Percentiles rank a stretch among this genome's conserved stretches.
These are phyloP conservation scores for Chaetomium sp. DNA, from an alignment of 2,329 filamentous ascomycete species.

Conservation along the genomic window DNA sequence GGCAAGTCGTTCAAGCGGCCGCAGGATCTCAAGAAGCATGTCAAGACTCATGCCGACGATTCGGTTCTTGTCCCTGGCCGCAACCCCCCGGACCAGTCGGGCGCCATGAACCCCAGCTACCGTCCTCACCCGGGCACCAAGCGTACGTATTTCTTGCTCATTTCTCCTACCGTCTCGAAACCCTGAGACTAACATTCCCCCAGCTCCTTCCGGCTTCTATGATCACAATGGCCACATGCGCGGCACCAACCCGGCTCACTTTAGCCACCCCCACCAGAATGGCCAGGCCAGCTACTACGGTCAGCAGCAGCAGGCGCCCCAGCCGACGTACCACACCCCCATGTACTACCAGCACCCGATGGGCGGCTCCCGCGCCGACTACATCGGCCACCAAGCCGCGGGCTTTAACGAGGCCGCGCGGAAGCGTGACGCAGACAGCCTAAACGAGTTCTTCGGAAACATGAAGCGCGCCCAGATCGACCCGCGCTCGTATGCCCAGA, in stretches of 20 bases:
- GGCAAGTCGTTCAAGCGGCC: slow-evolving; percentile 99
- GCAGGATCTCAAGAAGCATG: slow-evolving; percentile 98
- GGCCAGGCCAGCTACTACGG: slow-evolving; percentile 62
- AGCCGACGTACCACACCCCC: slow-evolving; percentile 62
- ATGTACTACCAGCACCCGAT: slow-evolving; percentile 74
- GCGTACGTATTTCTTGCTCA: slow-evolving; percentile 46
- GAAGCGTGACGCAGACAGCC: slow-evolving; percentile 82
- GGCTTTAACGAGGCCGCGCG: slow-evolving; percentile 62
- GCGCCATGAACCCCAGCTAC: slow-evolving; percentile 55
- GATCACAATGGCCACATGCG: slow-evolving; percentile 67
- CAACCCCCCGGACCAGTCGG: slow-evolving; percentile 54
- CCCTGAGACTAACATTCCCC: slow-evolving; percentile 47
- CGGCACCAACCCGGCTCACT: slow-evolving; percentile 53
- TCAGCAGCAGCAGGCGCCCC: slow-evolving; percentile 52
- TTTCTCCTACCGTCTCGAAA: slow-evolving; percentile 31
- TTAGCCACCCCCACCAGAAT: slow-evolving; percentile 57
- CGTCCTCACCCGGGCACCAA: slow-evolving; percentile 53
- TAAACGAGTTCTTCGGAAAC: slow-evolving; percentile 93
- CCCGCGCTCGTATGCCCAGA: slow-evolving; percentile 83
- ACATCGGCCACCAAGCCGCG: slow-evolving; percentile 61
- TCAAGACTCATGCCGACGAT: slow-evolving; percentile 98
- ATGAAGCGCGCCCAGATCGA: slow-evolving; percentile 91
- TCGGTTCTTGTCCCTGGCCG: slow-evolving; percentile 65
- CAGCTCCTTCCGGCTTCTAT: slow-evolving; percentile 62
- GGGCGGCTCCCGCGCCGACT: slow-evolving; percentile 57